Percentiles rank a stretch among this genome's conserved stretches.
Evolutionary conservation across 257 asterid species (phyloP).

Genomic region (Nicotiana undulata): DNA sequence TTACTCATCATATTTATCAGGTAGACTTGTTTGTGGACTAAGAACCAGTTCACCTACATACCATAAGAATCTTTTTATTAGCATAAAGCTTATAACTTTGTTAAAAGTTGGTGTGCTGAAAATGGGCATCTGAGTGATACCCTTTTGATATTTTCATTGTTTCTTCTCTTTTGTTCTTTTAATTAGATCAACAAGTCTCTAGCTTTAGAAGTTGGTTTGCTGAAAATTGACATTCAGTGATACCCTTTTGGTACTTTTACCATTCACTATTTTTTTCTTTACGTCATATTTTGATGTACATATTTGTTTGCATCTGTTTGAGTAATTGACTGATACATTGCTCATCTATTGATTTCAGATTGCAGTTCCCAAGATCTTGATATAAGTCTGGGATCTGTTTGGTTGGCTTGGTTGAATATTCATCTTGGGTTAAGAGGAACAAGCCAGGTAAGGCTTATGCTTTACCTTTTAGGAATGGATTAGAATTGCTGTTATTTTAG

Average conservation of each 20-base stretch:
- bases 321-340: background rate
- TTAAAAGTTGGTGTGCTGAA: background rate
- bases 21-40: background rate
- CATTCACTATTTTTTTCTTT: background rate
- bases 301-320: background rate
- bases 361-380: background rate
- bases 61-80: background rate
- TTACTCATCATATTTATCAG: conserved; percentile 3
- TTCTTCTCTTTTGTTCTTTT: background rate
- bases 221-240: background rate
- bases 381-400: background rate
- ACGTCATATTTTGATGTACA: background rate
- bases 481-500: background rate
- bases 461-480: background rate
- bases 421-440: background rate
- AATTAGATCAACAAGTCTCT: background rate
- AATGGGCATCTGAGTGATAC: background rate
- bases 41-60: background rate
- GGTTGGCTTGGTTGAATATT: background rate
- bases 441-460: background rate
- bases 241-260: background rate
- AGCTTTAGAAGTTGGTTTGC: background rate
- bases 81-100: background rate
- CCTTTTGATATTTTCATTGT: background rate
- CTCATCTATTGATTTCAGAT: background rate